These are phyloP conservation scores for Hypsizygus ulmarius DNA, from an alignment of 1,284 basidiomycete genomes.

Conservation along the genomic window DNA sequence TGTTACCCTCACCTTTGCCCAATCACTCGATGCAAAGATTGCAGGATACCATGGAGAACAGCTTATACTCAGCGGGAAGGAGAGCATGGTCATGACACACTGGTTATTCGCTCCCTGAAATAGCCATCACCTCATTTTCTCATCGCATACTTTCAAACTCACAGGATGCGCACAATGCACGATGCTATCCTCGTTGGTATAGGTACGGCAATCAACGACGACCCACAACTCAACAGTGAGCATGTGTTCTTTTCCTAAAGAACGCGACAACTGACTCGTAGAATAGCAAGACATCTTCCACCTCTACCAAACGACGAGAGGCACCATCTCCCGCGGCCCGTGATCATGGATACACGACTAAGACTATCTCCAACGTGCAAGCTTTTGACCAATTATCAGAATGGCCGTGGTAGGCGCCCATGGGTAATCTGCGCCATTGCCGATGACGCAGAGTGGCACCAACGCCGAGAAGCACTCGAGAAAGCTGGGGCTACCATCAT, in stretches of 20 bases:
- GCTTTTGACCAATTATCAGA: constrained; percentile 66
- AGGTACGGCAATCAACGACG: constrained; percentile 87
- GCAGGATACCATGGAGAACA: constrained; percentile 75
- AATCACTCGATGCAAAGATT: constrained; percentile 92
- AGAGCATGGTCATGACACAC: constrained; percentile 95
- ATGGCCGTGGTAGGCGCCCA: constrained; percentile 65
- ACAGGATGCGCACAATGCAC: constrained; percentile 84
- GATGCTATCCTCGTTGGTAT: constrained; percentile 92
- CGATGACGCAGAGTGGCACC: constrained; percentile 35
- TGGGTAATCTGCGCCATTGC: constrained; percentile 63
- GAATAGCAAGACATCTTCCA: constrained; percentile 57
- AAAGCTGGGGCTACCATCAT: constrained; percentile 56
- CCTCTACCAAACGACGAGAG: constrained; percentile 32
- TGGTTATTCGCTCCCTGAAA: constrained; percentile 52
- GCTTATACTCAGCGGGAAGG: constrained; percentile 79
- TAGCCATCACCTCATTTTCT: not conserved
- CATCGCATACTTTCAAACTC: not conserved
- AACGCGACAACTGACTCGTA: constrained; percentile 5
- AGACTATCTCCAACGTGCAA: constrained; percentile 70
- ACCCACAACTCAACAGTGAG: constrained; percentile 91
- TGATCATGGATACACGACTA: constrained; percentile 80
- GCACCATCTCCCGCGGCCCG: constrained; percentile 68
- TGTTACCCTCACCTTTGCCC: constrained; percentile 92
- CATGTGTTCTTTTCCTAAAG: constrained; percentile 9
- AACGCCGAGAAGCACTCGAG: constrained; percentile 43